Base-by-base conservation (phyloP, 1,284 basidiomycete genomes). In the Cryptococcus hybrid region DNA sequence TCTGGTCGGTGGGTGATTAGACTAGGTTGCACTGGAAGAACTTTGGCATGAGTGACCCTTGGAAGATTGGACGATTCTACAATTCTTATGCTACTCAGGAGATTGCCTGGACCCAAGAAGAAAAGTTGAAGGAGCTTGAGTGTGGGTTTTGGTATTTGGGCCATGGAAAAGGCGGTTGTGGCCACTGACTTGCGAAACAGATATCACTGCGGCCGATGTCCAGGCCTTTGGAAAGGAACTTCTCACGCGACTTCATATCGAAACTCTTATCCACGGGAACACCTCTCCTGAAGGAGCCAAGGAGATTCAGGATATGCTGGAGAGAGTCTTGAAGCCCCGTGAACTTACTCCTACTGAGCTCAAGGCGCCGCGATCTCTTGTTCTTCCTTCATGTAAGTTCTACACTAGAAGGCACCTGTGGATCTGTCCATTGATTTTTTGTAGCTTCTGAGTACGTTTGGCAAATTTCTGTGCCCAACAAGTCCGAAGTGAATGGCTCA, bases 231-330 rank as follows among this genome's bases (percentile, higher is more conserved):
- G 84, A 8, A 77, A 77, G 9, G 80, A 84, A 47, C 67, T 97
- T 13, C 79, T 96, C 13, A 83, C 84, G 11, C 80, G 86, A 53
- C 79, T 90, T 55, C 84, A 89, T 70, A 79, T 92, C 50, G 85
- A 88, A 58, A 87, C 89, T 44, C 80, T 99, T 11, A 86, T 89
- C 1, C 83, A 88, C 54, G 96, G 96, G 12, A 99, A 99, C 77
- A 80, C 97, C 58, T 82, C 83, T 62, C 86, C 88, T 67, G 86
- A 90, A 84, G 89, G 91, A 71, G 90, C 93, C 9, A 82, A 88
- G 53, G 76, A 79, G 55, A 82, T 98, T 30, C 85, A 88, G 24
- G 85, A 87, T 60, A 84, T 85, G 74, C 81, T 86, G 2, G 92
- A 96, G 74, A 72, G 80, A 43, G 86, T 86, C 35, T 79, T 99